Evolutionary conservation across 441 rosid species (phyloP).

Genomic region (Gossypium gossypioides): DNA sequence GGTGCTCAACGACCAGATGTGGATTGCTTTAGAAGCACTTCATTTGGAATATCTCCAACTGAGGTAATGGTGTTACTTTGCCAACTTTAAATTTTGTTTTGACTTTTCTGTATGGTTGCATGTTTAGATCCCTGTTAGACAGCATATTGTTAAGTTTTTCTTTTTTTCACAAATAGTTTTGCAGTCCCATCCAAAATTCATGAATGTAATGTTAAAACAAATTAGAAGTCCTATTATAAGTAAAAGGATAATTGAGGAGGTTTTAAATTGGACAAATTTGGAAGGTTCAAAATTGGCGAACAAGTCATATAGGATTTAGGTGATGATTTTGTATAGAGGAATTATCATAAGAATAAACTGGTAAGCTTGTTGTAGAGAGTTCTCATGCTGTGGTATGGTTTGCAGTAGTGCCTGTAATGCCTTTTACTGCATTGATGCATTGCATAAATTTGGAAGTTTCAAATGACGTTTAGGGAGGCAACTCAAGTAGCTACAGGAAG

Average conservation of each 20-base stretch:
- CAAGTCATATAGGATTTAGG: neutral
- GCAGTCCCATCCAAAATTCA: neutral
- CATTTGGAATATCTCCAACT: conserved; percentile 50
- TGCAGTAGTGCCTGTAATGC: neutral
- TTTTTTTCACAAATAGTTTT: neutral
- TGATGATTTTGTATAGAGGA: neutral
- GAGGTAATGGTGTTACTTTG: conserved; percentile 33
- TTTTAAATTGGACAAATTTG: neutral
- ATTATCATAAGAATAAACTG: neutral
- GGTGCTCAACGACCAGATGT: conserved; percentile 73
- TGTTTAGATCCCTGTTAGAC: neutral
- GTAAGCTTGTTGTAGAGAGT: neutral
- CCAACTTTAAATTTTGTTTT: neutral
- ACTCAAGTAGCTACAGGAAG: neutral
- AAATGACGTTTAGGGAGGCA: neutral
- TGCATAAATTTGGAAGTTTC: neutral
- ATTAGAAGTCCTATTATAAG: neutral
- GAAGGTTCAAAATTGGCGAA: neutral
- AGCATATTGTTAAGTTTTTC: neutral
- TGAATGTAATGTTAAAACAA: neutral
- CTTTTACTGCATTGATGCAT: neutral
- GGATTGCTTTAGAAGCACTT: conserved; percentile 79
- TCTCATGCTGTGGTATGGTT: neutral
- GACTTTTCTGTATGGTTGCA: neutral
- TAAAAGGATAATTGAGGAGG: neutral